Evolutionary conservation across 2,329 filamentous ascomycete species (phyloP).

Genomic region (Cephalotrichum gorgonifer): DNA sequence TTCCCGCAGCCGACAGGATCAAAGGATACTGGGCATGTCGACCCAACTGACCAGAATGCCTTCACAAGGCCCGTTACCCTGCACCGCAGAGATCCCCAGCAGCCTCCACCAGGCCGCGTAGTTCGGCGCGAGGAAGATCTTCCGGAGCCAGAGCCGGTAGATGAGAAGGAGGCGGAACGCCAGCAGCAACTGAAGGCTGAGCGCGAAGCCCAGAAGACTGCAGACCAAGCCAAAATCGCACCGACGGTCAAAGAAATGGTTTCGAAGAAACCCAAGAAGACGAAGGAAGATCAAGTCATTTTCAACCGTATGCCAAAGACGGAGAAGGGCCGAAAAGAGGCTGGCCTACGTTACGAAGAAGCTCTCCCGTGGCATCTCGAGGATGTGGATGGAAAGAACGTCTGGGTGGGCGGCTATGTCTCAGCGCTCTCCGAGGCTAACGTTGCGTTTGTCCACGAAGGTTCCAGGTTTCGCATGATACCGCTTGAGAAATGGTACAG

Average conservation of each 20-base stretch:
- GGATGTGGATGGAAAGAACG: conserved; percentile 90
- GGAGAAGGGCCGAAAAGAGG: conserved; percentile 69
- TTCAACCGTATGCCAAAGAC: conserved; percentile 71
- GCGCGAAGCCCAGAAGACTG: conserved; percentile 73
- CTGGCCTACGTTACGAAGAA: conserved; percentile 78
- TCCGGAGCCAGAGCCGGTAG: conserved; percentile 29
- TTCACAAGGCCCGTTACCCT: conserved; percentile 84
- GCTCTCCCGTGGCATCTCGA: conserved; percentile 94
- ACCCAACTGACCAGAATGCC: conserved; percentile 60
- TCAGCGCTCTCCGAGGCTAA: conserved; percentile 78
- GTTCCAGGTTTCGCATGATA: conserved; percentile 67
- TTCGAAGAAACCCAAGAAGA: conserved; percentile 54
- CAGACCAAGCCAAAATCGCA: conserved; percentile 87
- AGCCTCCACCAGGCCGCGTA: conserved; percentile 51
- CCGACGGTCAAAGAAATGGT: conserved; percentile 59
- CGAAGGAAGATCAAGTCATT: conserved; percentile 76
- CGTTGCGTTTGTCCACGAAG: conserved; percentile 65
- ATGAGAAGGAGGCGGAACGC: conserved; percentile 50
- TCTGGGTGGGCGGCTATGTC: conserved; percentile 88
- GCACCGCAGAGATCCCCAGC: conserved; percentile 77
- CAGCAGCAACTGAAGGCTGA: conserved; percentile 65
- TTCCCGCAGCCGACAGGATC: conserved; percentile 48
- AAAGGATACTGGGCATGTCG: conserved; percentile 46
- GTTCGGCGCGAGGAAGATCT: conserved; percentile 33
- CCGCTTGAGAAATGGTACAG: conserved; percentile 95